Base-by-base conservation (phyloP, 139 green algal genomes). In the Asterochloris erici region DNA sequence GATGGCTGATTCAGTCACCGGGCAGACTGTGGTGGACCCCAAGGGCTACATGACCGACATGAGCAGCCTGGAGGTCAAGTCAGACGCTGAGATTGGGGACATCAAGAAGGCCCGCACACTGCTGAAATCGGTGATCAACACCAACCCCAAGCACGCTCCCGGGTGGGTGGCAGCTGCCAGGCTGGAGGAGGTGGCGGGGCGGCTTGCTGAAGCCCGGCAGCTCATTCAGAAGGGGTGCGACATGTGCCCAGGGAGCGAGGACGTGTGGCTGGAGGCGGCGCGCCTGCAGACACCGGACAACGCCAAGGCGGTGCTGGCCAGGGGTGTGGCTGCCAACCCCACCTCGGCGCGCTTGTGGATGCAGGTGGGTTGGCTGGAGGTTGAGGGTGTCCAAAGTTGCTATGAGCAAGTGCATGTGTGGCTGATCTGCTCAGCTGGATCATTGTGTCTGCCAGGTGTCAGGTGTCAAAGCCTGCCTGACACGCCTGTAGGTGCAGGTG, bases 1-100 rank as follows among this genome's bases (percentile, higher is more conserved):
- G 64, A 95, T 99, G 89, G 92, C 89, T 13, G 97, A 99, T 87
- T 93, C 84, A 19, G 95, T 98, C 73, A 91, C 82, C 24, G 97
- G 96, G 2, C 94, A 99, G 91, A 98, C 96, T 23, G 68, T 97
- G 80, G 95, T 99, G 61, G 97, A 99, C 86, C 97, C 97, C 82
- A 99, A 98, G 88, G 97, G 97, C 17, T 99, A 99, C 90, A 90
- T 99, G 61, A 99, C 97, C 14, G 94, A 97, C 84, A 90, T 99
- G 47, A 95, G 94, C 85, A 90, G 81, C 78, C 95, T 95, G 74
- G 91, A 92, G 54, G 81, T 94, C 63, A 87, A 85, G 74, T 91
- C 82, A 11, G 95, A 97, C 66, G 92, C 95, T 11, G 97, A 99
- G 83, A 98, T 99, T 64, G 89, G 84, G 23, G 97, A 99, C 92